Evolutionary conservation across 495 filamentous ascomycete species (phyloP).

Genomic region (Aspergillus ostianus): DNA sequence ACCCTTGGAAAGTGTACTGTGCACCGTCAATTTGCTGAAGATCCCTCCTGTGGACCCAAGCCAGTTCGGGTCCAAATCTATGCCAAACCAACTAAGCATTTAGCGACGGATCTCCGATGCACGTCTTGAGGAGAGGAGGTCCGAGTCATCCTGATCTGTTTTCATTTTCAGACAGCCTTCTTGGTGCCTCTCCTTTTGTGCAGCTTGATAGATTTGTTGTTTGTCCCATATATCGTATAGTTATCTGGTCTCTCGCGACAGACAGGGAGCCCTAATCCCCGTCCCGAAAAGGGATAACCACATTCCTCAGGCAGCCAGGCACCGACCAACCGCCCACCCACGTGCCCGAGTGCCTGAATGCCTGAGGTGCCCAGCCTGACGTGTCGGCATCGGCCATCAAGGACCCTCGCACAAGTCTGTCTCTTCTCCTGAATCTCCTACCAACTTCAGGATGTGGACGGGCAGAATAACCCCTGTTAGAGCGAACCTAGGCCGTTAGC

Average conservation of each 20-base stretch:
- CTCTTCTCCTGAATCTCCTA: neutral
- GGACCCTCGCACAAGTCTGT: too few species aligned
- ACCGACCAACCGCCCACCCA: neutral
- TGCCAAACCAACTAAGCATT: constrained; percentile 1
- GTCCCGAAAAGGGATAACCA: too few species aligned
- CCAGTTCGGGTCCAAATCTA: neutral
- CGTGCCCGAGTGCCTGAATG: neutral
- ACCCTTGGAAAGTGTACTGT: neutral
- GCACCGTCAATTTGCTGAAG: neutral
- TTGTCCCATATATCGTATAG: neutral
- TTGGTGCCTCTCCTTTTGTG: too few species aligned
- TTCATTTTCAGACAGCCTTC: too few species aligned
- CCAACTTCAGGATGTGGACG: neutral
- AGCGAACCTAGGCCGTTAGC: neutral
- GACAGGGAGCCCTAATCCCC: too few species aligned
- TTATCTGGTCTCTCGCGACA: too few species aligned
- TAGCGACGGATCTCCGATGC: neutral
- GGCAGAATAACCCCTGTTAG: neutral
- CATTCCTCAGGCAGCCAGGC: neutral
- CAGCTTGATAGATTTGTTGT: neutral
- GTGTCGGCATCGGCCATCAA: too few species aligned
- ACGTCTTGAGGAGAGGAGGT: neutral
- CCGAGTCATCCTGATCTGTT: too few species aligned
- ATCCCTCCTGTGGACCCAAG: neutral
- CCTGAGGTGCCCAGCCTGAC: neutral